Percentiles rank a stretch among this genome's conserved stretches.
These are phyloP conservation scores for Gossypium lobatum DNA, from an alignment of 441 rosid genomes.

Conservation along the genomic window DNA sequence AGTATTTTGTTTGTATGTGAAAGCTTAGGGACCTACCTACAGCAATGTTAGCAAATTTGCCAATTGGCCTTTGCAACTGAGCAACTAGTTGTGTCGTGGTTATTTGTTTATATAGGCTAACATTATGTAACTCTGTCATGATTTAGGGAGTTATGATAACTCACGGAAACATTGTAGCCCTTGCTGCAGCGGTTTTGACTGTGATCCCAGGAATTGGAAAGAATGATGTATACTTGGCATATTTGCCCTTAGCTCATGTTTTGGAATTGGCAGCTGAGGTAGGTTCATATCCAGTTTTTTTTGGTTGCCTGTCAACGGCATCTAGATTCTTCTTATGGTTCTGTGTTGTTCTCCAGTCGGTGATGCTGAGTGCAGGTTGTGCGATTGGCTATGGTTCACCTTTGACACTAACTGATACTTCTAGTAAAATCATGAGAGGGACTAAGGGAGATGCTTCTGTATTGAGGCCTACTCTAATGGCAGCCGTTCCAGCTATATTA, in stretches of 20 bases:
- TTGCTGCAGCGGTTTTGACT: constrained; percentile 75
- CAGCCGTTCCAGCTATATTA: constrained; percentile 86
- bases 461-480: constrained; percentile 76
- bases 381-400: constrained; percentile 90
- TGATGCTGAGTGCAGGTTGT: constrained; percentile 60
- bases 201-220: constrained; percentile 53
- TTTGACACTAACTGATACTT: constrained; percentile 74
- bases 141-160: constrained; percentile 91
- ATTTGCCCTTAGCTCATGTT: constrained; percentile 95
- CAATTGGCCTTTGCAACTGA: not conserved
- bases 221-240: constrained; percentile 65
- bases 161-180: constrained; percentile 79
- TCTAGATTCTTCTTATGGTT: constrained; percentile 17
- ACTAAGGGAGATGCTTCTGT: constrained; percentile 87
- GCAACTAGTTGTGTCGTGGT: not conserved
- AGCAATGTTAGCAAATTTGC: not conserved
- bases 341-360: constrained; percentile 44
- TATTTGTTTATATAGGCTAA: constrained; percentile 18
- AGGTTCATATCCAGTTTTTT: constrained; percentile 9
- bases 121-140: constrained; percentile 17
- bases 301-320: constrained; percentile 7
- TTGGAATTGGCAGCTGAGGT: constrained; percentile 95
- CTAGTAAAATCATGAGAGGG: constrained; percentile 81
- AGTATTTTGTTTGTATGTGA: not conserved
- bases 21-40: not conserved